phyloP scores from a whole-genome alignment of 1,284 basidiomycete genomes.

The Ustilago sp. region DNA sequence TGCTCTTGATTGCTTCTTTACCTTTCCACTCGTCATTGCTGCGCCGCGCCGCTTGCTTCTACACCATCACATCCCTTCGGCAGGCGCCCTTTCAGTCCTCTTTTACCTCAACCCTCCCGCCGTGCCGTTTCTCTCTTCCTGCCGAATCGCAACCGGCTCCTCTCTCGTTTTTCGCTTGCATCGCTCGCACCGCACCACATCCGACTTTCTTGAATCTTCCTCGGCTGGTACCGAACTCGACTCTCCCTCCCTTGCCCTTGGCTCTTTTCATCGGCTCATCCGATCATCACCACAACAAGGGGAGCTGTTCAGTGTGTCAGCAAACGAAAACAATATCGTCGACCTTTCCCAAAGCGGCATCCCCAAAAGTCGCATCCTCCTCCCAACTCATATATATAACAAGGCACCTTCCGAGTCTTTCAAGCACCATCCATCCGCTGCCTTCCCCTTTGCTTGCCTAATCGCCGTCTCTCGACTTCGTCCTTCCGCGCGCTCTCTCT shows the following conservation, averaged over 20 bases:
- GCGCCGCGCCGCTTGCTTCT: background rate
- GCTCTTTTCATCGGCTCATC: conserved; percentile 2
- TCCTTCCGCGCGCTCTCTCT: background rate
- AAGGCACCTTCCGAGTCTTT: background rate
- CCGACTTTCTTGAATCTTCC: background rate
- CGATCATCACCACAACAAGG: background rate
- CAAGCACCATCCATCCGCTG: background rate
- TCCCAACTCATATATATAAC: conserved; percentile 9
- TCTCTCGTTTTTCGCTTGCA: background rate
- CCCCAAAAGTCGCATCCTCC: background rate
- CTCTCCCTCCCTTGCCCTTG: background rate
- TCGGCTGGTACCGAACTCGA: conserved; percentile 1
- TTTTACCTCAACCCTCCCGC: background rate
- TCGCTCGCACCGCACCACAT: background rate
- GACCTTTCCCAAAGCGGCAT: background rate
- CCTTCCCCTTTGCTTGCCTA: background rate
- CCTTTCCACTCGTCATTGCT: background rate
- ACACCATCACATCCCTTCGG: background rate
- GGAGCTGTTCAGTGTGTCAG: conserved; percentile 6
- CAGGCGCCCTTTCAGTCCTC: background rate
- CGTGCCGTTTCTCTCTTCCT: too few relatives aligned
- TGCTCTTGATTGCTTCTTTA: background rate
- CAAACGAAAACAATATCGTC: conserved; percentile 1
- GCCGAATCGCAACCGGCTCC: too few relatives aligned
- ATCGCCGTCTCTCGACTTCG: background rate